Evolutionary conservation across 768 basidiomycete species (phyloP).

Genomic region (Collybia sordida): DNA sequence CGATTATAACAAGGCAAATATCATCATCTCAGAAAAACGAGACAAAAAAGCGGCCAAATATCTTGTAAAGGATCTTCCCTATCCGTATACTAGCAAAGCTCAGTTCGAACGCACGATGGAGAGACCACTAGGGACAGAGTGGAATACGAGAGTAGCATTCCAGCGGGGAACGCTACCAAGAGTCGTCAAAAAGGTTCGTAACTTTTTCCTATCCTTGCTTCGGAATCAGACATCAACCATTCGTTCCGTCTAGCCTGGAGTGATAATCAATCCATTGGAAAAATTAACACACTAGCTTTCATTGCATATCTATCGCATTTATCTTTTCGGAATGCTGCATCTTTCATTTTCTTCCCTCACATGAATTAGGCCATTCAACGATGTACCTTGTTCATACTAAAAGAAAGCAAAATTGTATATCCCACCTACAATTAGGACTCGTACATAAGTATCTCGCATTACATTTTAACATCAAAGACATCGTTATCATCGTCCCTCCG

Average conservation of each 20-base stretch:
- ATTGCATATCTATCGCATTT: too few species aligned
- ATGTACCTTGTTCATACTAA: too few species aligned
- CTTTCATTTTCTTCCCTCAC: too few species aligned
- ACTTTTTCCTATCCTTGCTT: neutral
- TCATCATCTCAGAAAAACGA: conserved; percentile 94
- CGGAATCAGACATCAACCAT: conserved; percentile 5
- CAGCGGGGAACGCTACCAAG: conserved; percentile 82
- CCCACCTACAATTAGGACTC: too few species aligned
- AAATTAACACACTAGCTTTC: conserved; percentile 35
- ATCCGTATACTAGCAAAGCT: conserved; percentile 90
- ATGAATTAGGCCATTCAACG: too few species aligned
- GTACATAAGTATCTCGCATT: too few species aligned
- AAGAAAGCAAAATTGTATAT: too few species aligned
- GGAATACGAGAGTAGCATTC: conserved; percentile 88
- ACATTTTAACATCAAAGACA: too few species aligned
- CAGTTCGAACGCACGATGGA: conserved; percentile 89
- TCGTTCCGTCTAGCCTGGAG: conserved; percentile 51
- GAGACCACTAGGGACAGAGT: conserved; percentile 83
- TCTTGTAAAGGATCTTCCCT: conserved; percentile 86
- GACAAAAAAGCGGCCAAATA: conserved; percentile 95
- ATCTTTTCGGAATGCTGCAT: too few species aligned
- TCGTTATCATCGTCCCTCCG: too few species aligned
- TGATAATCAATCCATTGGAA: conserved; percentile 68
- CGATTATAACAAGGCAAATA: conserved; percentile 81
- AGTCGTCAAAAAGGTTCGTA: conserved; percentile 82